phyloP scores from a whole-genome alignment of 805 yeast species.

The Candida pseudoglaebosa region DNA sequence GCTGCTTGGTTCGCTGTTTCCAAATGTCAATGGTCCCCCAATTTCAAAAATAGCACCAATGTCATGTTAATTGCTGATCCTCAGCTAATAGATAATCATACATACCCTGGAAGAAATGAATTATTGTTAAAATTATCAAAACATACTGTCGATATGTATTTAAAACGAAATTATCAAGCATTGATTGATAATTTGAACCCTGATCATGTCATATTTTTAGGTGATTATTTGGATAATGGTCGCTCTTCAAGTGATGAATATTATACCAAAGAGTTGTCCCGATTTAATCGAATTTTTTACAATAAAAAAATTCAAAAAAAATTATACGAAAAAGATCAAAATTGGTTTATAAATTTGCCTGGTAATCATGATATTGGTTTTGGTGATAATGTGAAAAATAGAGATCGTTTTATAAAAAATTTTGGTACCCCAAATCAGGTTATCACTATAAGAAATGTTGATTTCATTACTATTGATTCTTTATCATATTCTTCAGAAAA shows the following conservation, averaged over 20 bases:
- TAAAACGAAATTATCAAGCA: constrained; percentile 34
- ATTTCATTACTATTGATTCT: constrained; percentile 58
- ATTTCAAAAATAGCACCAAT: constrained; percentile 13
- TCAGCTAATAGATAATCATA: constrained; percentile 41
- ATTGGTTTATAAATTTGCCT: constrained; percentile 44
- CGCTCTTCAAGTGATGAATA: constrained; percentile 29
- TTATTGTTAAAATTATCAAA: constrained; percentile 29
- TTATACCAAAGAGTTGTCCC: constrained; percentile 21
- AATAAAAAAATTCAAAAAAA: constrained; percentile 11
- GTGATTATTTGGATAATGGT: constrained; percentile 43
- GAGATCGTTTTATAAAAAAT: constrained; percentile 23
- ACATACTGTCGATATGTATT: constrained; percentile 39
- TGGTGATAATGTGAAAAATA: constrained; percentile 57
- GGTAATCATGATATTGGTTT: constrained; percentile 98
- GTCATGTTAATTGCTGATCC: constrained; percentile 42
- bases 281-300: constrained; percentile 32
- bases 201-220: constrained; percentile 36
- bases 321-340: constrained; percentile 18
- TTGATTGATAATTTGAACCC: constrained; percentile 30
- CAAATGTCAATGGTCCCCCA: constrained; percentile 28
- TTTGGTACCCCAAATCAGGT: constrained; percentile 33
- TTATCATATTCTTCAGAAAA: constrained; percentile 65
- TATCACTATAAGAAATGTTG: constrained; percentile 26
- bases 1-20: constrained; percentile 24
- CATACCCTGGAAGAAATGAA: constrained; percentile 37